Evolutionary conservation across 2,329 filamentous ascomycete species (phyloP).

Genomic region (Chrysosporium keratinophilum): DNA sequence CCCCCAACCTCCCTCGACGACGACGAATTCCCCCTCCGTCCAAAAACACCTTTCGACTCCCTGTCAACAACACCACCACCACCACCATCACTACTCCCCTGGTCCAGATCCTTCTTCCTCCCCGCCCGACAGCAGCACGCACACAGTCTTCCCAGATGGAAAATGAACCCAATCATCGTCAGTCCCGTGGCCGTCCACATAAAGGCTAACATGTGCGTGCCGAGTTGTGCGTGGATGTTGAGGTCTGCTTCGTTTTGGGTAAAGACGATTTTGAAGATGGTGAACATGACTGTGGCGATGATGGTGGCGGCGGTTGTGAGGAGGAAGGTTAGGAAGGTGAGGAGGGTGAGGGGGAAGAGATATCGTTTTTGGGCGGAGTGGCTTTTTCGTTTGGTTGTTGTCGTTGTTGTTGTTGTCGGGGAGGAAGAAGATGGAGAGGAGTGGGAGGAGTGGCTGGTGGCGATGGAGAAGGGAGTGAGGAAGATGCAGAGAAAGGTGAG

Average conservation of each 20-base stretch:
- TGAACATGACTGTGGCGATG: constrained; percentile 72
- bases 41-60: constrained; percentile 1
- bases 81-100: no score
- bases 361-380: constrained; percentile 34
- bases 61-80: background rate
- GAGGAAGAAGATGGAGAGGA: constrained; percentile 28
- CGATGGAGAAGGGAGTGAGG: constrained; percentile 45
- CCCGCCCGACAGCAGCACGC: constrained; percentile 50
- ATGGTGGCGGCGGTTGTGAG: constrained; percentile 59
- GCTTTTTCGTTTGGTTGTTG: constrained; percentile 17
- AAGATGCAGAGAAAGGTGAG: constrained; percentile 65
- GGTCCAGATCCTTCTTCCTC: background rate
- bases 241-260: constrained; percentile 56
- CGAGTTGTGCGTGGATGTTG: constrained; percentile 64
- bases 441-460: constrained; percentile 11
- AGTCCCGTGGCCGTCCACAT: constrained; percentile 74
- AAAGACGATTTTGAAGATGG: constrained; percentile 70
- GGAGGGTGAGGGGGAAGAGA: constrained; percentile 56
- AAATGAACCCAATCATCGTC: constrained; percentile 56
- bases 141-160: constrained; percentile 50
- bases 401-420: background rate
- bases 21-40: background rate
- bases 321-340: constrained; percentile 58
- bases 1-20: constrained; percentile 1
- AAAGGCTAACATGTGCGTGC: constrained; percentile 67